Percentiles rank a stretch among this genome's conserved stretches.
Evolutionary conservation across 257 asterid genomes (phyloP).

Genomic region (Rehmannia glutinosa): DNA sequence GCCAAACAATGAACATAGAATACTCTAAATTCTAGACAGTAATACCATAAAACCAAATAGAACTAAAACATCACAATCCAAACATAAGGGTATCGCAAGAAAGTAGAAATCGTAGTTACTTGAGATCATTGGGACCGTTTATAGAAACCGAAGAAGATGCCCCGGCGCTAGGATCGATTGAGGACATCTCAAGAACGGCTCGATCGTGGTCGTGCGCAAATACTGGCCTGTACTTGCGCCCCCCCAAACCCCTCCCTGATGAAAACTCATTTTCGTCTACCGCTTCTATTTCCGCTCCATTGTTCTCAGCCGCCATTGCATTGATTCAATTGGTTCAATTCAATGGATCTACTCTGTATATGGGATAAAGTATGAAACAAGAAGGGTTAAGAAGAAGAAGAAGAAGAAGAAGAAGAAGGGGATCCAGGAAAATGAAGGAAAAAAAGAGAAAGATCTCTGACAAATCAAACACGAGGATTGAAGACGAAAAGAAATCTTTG

Average conservation of each 20-base stretch:
- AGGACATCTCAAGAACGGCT: slow-evolving; percentile 66
- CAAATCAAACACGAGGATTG: slow-evolving; percentile 23
- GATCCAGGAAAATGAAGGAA: slow-evolving; percentile 25
- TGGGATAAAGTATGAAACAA: not conserved
- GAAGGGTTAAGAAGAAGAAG: slow-evolving; percentile 15
- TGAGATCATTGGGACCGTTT: slow-evolving; percentile 30
- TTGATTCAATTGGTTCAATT: slow-evolving; percentile 23
- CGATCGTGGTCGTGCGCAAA: slow-evolving; percentile 67
- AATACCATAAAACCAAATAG: not conserved
- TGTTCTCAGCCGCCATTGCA: slow-evolving; percentile 45
- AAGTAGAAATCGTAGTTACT: slow-evolving; percentile 26
- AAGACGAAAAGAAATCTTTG: slow-evolving; percentile 18
- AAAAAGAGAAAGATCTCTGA: slow-evolving; percentile 26
- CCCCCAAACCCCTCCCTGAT: slow-evolving; percentile 45
- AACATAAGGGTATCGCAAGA: slow-evolving; percentile 6
- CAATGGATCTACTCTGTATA: slow-evolving; percentile 23
- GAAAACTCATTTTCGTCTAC: slow-evolving; percentile 48
- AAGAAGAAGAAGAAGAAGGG: slow-evolving; percentile 30
- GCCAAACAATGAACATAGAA: slow-evolving; percentile 4
- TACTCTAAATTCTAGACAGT: not conserved
- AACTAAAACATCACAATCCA: slow-evolving; percentile 12
- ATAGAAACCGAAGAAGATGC: slow-evolving; percentile 42
- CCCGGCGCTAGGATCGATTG: slow-evolving; percentile 41
- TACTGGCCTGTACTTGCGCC: slow-evolving; percentile 65
- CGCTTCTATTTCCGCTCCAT: slow-evolving; percentile 48